Conservation (phyloP, 768 basidiomycete species). For the Termitomyces sp. region DNA sequence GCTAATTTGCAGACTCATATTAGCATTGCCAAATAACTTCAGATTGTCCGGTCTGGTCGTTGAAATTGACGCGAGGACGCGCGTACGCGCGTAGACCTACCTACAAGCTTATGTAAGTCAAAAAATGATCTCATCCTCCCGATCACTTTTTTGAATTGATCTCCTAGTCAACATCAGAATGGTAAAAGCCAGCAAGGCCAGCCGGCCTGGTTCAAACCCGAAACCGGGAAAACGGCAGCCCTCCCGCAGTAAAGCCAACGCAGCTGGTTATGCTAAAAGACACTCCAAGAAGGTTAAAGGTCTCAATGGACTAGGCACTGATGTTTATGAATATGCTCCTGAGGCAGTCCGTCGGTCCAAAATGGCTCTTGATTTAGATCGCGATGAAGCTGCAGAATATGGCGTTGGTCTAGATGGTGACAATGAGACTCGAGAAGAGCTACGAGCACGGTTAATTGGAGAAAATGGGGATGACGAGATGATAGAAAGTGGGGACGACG, state of each 20-base stretch:
- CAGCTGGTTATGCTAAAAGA: conserved; percentile 46
- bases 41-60: too few species aligned
- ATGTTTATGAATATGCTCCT: conserved; percentile 62
- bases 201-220: conserved; percentile 1
- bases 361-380: conserved; percentile 48
- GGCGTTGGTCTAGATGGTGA: conserved; percentile 37
- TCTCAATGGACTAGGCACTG: conserved; percentile 26
- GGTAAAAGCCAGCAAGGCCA: conserved; percentile 1
- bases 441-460: conserved; percentile 43
- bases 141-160: not conserved
- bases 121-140: conserved; percentile 1
- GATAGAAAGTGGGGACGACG: conserved; percentile 69
- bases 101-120: not conserved
- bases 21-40: too few species aligned
- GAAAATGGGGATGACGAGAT: conserved; percentile 45
- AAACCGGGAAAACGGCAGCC: conserved; percentile 14
- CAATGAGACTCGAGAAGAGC: conserved; percentile 31
- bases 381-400: conserved; percentile 42
- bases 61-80: too few species aligned
- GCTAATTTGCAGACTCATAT: too few species aligned
- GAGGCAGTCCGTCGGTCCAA: conserved; percentile 45
- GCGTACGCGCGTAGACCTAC: too few species aligned
- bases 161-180: not conserved
- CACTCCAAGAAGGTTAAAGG: conserved; percentile 37
- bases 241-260: conserved; percentile 30